Evolutionary conservation across 169 alveolate genomes (phyloP).

Genomic region (Sarcocystis neurona): DNA sequence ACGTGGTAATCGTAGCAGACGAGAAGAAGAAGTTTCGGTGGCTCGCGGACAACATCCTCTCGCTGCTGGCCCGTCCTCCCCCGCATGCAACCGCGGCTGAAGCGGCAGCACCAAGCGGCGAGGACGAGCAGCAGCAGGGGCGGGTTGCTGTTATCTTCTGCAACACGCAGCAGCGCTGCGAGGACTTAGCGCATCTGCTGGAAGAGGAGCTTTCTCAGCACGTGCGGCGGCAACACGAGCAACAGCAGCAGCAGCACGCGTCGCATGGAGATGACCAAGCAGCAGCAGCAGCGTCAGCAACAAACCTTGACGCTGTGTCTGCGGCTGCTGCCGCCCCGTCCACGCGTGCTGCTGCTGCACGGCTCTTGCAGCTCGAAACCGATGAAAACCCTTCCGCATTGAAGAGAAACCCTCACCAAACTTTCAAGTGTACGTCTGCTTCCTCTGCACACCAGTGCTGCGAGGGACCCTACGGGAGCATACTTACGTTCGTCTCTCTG

Average conservation of each 20-base stretch:
- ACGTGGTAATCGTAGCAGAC: constrained; percentile 40
- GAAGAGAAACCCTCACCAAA: constrained; percentile 47
- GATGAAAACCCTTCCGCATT: background rate
- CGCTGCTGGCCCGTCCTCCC: constrained; percentile 47
- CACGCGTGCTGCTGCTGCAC: constrained; percentile 61
- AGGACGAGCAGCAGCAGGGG: background rate
- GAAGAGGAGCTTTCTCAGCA: constrained; percentile 36
- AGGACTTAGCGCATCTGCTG: constrained; percentile 52
- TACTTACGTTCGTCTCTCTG: no score
- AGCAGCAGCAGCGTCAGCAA: constrained; percentile 14
- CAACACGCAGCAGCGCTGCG: constrained; percentile 61
- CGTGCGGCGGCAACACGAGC: constrained; percentile 14
- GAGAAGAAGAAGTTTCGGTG: constrained; percentile 56
- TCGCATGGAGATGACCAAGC: background rate
- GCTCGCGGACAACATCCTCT: constrained; percentile 43
- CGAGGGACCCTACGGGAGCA: no score
- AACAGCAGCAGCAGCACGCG: constrained; percentile 1
- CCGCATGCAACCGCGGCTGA: constrained; percentile 22
- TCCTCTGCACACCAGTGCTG: background rate
- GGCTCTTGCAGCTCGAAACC: constrained; percentile 41
- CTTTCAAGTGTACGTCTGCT: constrained; percentile 47
- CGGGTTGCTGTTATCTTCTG: constrained; percentile 46
- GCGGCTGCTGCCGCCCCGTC: constrained; percentile 24
- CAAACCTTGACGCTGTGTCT: background rate
- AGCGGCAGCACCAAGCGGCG: constrained; percentile 34